Evolutionary conservation across 352 stramenopile genomes (phyloP).

Genomic region (Phytopythium sindhum): DNA sequence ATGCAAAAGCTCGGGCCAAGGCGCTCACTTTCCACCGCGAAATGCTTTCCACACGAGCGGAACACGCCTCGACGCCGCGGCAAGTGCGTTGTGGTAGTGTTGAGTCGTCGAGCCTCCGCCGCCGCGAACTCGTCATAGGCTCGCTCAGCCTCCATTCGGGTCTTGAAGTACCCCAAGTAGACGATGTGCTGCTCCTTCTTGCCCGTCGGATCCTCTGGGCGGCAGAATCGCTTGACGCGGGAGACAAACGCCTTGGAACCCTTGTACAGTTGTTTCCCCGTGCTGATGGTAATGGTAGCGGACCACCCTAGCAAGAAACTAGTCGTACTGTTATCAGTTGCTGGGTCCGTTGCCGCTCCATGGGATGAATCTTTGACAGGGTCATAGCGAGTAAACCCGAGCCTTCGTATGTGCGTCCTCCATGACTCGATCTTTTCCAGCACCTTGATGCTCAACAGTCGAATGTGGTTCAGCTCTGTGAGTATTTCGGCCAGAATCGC

Average conservation of each 20-base stretch:
- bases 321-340: slow-evolving; percentile 10
- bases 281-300: slow-evolving; percentile 62
- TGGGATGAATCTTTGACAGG: background rate
- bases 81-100: slow-evolving; percentile 56
- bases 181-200: slow-evolving; percentile 57
- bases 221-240: slow-evolving; percentile 70
- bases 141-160: slow-evolving; percentile 59
- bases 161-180: slow-evolving; percentile 71
- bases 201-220: slow-evolving; percentile 45
- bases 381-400: slow-evolving; percentile 50
- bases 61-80: slow-evolving; percentile 58
- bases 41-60: slow-evolving; percentile 77
- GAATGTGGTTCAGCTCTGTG: slow-evolving; percentile 42
- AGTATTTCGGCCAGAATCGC: slow-evolving; percentile 35
- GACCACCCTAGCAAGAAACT: slow-evolving; percentile 50
- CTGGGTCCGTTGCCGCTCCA: background rate
- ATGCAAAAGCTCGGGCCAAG: slow-evolving; percentile 67
- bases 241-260: slow-evolving; percentile 68
- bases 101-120: slow-evolving; percentile 56
- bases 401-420: slow-evolving; percentile 43
- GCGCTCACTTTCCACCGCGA: slow-evolving; percentile 75
- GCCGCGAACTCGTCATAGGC: slow-evolving; percentile 67
- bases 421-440: slow-evolving; percentile 65
- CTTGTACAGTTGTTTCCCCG: slow-evolving; percentile 61
- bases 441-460: slow-evolving; percentile 68